Evolutionary conservation across 805 yeast genomes (phyloP), one percentile per base, ranked within the genome.

Genomic region (Candida multigemmis): DNA sequence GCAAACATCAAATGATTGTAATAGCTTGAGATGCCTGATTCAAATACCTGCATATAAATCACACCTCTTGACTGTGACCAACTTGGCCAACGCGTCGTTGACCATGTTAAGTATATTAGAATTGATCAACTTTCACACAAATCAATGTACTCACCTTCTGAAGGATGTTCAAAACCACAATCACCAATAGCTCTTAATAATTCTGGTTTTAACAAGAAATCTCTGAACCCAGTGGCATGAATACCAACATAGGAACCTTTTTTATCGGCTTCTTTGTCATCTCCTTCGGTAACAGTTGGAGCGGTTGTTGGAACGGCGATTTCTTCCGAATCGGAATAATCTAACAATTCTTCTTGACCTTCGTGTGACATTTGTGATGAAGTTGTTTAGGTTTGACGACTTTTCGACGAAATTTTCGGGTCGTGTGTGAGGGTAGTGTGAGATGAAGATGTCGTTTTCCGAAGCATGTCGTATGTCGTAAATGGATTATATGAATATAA

Each of bases 111-210:
- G n/a, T n/a, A n/a, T n/a, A n/a, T n/a, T n/a, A n/a, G n/a, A n/a
- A n/a, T n/a, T n/a, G n/a, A n/a, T n/a, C n/a, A n/a, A n/a, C n/a
- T n/a, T n/a, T n/a, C n/a, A n/a, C n/a, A n/a, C n/a, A n/a, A 21
- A 24, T 7, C 27, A 16, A 26, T 22, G 48, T 56, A 78, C 91
- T 73, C 65, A 82, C 91, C 93, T 79, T 89, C 98, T 41, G 96
- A 85, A 41, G 98, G 98, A 68, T 89, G 98, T 69, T 89, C 98
- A 56, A 89, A 89, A 70, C 98, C 98, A 70, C 96, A 86, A 64
- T 89, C 98, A 42, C 87, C 93, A 53, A 89, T 89, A 40, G 98
- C 98, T 65, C 98, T 81, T 49, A 89, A 71, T 44, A 89, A 72
- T 66, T 91, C 98, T 17, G 97, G 96, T 67, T 91, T 91, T 60